Percentiles rank a stretch among this genome's conserved stretches.
Evolutionary conservation across 441 rosid genomes (phyloP).

Genomic region (Pelargonium fulgidum): DNA sequence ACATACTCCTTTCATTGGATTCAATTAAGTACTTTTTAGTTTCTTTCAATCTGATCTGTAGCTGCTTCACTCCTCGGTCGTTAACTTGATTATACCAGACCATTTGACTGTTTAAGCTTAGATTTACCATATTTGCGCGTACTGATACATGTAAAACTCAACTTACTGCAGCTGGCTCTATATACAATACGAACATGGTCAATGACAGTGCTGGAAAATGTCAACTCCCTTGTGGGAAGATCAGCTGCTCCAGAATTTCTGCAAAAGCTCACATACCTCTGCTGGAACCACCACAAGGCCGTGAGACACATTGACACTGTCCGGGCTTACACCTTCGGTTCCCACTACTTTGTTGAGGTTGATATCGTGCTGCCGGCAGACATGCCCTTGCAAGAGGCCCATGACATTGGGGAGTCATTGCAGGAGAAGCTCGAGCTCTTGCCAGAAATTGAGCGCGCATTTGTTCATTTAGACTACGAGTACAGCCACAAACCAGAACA

Average conservation of each 20-base stretch:
- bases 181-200: conserved; percentile 63
- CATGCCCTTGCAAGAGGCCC: conserved; percentile 50
- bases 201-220: conserved; percentile 56
- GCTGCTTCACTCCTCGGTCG: too few relatives aligned
- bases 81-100: too few relatives aligned
- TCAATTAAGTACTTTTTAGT: too few relatives aligned
- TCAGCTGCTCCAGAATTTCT: conserved; percentile 60
- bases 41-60: too few relatives aligned
- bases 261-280: conserved; percentile 52
- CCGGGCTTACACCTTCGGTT: conserved; percentile 60
- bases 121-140: not conserved
- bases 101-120: not conserved
- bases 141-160: not conserved
- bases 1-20: too few relatives aligned
- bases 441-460: conserved; percentile 65
- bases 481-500: conserved; percentile 45
- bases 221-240: conserved; percentile 53
- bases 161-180: conserved; percentile 48
- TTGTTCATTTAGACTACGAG: conserved; percentile 56
- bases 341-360: conserved; percentile 59
- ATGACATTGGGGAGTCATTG: conserved; percentile 62
- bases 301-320: conserved; percentile 64
- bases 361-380: conserved; percentile 55
- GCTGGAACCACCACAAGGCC: conserved; percentile 63
- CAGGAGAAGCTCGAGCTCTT: conserved; percentile 66